A percentile compares a stretch with the other conserved stretches of the same genome.
phyloP scores from a whole-genome alignment of 2,329 filamentous ascomycete genomes.

The Penicillium capsulatum region DNA sequence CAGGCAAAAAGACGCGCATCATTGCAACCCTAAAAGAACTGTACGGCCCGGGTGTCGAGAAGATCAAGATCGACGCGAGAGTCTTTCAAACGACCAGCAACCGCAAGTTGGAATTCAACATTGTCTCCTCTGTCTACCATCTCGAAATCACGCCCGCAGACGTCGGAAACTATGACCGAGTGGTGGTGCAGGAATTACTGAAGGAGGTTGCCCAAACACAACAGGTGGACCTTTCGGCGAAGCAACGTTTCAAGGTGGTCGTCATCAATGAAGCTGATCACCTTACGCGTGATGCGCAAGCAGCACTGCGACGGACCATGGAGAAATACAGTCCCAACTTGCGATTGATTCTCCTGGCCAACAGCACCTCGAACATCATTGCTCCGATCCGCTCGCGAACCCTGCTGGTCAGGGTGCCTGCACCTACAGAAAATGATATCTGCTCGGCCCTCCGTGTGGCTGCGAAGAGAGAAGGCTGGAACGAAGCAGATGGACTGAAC shows the following conservation, averaged over 20 bases:
- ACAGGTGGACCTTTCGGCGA: conserved; percentile 89
- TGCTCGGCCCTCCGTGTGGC: conserved; percentile 65
- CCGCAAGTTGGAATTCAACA: conserved; percentile 98
- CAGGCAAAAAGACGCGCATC: conserved; percentile 96
- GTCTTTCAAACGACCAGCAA: conserved; percentile 95
- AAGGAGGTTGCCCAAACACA: conserved; percentile 99
- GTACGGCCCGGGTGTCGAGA: conserved; percentile 94
- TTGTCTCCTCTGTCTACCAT: conserved; percentile 94
- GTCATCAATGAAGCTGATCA: conserved; percentile 99
- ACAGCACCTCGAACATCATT: conserved; percentile 97
- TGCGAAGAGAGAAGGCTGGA: conserved; percentile 79
- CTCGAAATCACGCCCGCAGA: conserved; percentile 97
- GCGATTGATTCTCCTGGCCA: conserved; percentile 84
- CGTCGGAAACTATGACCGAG: conserved; percentile 91
- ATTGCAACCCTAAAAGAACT: conserved; percentile 93
- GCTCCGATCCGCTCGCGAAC: conserved; percentile 94
- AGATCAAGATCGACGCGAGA: conserved; percentile 98
- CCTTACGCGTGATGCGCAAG: conserved; percentile 88
- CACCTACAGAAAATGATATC: conserved; percentile 81
- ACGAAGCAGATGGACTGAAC: conserved; percentile 70
- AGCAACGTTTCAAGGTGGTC: conserved; percentile 94
- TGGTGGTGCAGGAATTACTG: conserved; percentile 89
- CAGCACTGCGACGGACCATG: conserved; percentile 91
- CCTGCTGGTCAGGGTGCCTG: conserved; percentile 83
- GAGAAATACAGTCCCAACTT: conserved; percentile 98